These are phyloP conservation scores for Wolfiporia cocos DNA, from an alignment of 1,284 basidiomycete species.

Conservation along the genomic window DNA sequence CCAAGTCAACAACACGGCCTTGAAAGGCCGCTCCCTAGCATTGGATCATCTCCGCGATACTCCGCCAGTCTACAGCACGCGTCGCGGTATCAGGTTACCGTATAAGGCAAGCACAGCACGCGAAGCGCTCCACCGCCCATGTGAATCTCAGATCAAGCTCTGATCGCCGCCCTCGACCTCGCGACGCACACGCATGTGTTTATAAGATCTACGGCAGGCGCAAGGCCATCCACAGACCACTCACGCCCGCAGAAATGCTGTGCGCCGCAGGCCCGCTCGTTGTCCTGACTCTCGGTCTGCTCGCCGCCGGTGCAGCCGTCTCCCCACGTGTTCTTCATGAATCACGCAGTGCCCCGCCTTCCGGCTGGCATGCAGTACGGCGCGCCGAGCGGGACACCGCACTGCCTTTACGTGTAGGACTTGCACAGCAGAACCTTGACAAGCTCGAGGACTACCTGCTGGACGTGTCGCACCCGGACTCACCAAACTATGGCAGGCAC, in stretches of 20 bases:
- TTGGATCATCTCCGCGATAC: no score
- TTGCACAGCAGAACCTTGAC: conserved; percentile 32
- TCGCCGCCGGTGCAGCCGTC: not conserved
- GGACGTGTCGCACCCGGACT: conserved; percentile 37
- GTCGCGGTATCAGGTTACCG: no score
- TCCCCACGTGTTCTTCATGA: conserved; percentile 5
- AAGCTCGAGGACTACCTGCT: conserved; percentile 32
- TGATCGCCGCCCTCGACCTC: no score
- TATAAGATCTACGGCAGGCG: no score
- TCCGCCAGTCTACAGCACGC: no score
- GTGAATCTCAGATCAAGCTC: no score
- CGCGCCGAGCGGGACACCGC: conserved; percentile 1
- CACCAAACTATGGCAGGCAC: conserved; percentile 32
- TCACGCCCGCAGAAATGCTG: not conserved
- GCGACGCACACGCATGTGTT: no score
- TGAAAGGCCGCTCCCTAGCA: no score
- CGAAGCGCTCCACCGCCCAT: no score
- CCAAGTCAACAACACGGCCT: no score
- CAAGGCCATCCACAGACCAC: not conserved
- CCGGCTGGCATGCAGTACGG: conserved; percentile 1
- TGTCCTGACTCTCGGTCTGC: not conserved
- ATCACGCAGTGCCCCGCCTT: not conserved
- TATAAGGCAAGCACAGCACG: no score
- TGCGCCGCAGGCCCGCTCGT: not conserved
- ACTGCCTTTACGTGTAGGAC: conserved; percentile 5